A percentile compares a stretch with the other conserved stretches of the same genome.
Conservation (phyloP, 2,329 filamentous ascomycete species). For the Penicillium sp. region DNA sequence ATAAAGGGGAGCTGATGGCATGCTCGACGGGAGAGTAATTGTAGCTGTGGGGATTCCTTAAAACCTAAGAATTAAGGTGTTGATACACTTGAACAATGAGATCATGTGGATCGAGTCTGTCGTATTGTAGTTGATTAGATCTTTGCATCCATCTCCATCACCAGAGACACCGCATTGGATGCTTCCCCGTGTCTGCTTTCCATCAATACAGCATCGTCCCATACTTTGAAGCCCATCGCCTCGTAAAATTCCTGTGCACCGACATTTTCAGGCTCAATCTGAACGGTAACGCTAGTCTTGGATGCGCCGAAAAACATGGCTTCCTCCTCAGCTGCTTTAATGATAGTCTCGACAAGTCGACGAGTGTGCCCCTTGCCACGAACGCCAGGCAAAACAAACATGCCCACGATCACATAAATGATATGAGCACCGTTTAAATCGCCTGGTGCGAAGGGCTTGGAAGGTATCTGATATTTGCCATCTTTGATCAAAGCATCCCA, state of each 20-base stretch:
- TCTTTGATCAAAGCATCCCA: conserved; percentile 11
- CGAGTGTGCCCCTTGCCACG: conserved; percentile 20
- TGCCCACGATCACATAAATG: conserved; percentile 24
- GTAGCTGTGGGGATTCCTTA: too few relatives aligned
- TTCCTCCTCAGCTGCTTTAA: conserved; percentile 12
- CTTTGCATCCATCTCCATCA: neutral
- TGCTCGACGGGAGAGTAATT: too few relatives aligned
- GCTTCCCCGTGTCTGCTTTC: neutral
- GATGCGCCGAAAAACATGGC: conserved; percentile 1
- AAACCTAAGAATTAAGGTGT: neutral
- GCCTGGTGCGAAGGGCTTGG: neutral
- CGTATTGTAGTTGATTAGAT: neutral
- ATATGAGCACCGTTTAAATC: conserved; percentile 12
- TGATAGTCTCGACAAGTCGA: conserved; percentile 16
- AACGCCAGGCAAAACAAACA: conserved; percentile 25
- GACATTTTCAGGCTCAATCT: conserved; percentile 14
- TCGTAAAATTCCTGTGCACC: conserved; percentile 21
- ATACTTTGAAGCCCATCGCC: conserved; percentile 19
- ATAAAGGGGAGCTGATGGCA: too few relatives aligned
- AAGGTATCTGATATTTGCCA: conserved; percentile 3
- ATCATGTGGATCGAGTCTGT: neutral
- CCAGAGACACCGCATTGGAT: conserved; percentile 4
- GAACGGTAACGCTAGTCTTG: conserved; percentile 18
- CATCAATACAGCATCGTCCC: conserved; percentile 8
- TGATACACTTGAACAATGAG: neutral